Evolutionary conservation across 805 yeast genomes (phyloP).

Genomic region (Spathaspora arborariae): DNA sequence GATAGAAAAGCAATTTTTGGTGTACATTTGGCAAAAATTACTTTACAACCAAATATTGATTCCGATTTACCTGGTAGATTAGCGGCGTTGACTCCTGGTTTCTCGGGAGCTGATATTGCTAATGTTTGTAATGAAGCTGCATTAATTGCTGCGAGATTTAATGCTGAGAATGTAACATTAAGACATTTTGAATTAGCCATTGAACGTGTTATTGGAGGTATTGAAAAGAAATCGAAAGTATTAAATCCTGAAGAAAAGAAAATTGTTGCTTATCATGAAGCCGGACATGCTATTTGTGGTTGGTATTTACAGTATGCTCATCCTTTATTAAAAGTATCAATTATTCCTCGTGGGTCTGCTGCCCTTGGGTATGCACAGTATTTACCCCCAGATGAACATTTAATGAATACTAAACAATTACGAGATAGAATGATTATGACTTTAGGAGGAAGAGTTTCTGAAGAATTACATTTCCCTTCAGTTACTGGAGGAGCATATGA

Average conservation of each 20-base stretch:
- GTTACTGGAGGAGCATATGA: conserved; percentile 96
- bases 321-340: conserved; percentile 91
- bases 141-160: conserved; percentile 86
- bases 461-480: conserved; percentile 86
- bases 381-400: conserved; percentile 86
- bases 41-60: conserved; percentile 44
- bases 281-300: conserved; percentile 98
- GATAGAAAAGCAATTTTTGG: conserved; percentile 91
- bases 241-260: conserved; percentile 82
- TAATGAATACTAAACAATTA: conserved; percentile 73
- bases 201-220: conserved; percentile 95
- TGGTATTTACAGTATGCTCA: conserved; percentile 92
- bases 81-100: conserved; percentile 96
- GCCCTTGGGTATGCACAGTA: conserved; percentile 98
- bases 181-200: conserved; percentile 92
- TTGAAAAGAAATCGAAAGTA: conserved; percentile 84
- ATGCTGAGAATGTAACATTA: conserved; percentile 64
- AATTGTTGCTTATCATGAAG: conserved; percentile 96
- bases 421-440: conserved; percentile 94
- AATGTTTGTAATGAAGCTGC: conserved; percentile 98
- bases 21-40: conserved; percentile 78
- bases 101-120: conserved; percentile 97
- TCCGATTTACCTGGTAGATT: conserved; percentile 71
- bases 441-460: conserved; percentile 94
- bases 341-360: conserved; percentile 95